A percentile compares a stretch with the other conserved stretches of the same genome.
Conservation (phyloP, 768 basidiomycete genomes). For the Serendipita indica region DNA sequence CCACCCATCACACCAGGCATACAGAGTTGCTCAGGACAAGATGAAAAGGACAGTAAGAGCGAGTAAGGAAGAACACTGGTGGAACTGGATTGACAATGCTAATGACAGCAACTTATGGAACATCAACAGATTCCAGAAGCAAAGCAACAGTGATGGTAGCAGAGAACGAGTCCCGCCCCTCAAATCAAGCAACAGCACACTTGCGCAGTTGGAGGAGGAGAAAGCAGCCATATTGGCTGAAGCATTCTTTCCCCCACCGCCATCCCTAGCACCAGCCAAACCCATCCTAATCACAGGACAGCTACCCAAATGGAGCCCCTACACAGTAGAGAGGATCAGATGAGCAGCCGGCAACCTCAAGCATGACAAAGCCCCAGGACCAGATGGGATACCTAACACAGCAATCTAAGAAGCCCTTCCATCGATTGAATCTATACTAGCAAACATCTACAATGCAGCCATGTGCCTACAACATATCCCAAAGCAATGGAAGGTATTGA, state of each 20-base stretch:
- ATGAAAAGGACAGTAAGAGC: neutral
- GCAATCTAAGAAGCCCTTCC: slow-evolving; percentile 21
- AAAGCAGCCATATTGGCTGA: neutral
- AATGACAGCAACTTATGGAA: neutral
- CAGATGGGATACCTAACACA: slow-evolving; percentile 23
- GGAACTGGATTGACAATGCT: neutral
- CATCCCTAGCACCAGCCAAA: neutral
- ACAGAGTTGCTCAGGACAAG: neutral
- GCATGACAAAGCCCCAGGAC: slow-evolving; percentile 18
- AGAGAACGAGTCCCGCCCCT: neutral
- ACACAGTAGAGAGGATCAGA: slow-evolving; percentile 13
- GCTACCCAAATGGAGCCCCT: slow-evolving; percentile 5
- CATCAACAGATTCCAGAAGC: neutral
- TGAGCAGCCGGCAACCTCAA: slow-evolving; percentile 10
- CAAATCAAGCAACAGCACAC: neutral
- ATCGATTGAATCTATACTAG: slow-evolving; percentile 19
- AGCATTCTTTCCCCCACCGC: neutral
- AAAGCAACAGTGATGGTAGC: neutral
- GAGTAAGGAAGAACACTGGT: neutral
- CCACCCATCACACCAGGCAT: neutral
- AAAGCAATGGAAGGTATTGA: slow-evolving; percentile 20
- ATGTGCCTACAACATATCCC: slow-evolving; percentile 22
- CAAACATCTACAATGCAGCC: slow-evolving; percentile 20
- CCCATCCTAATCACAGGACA: neutral
- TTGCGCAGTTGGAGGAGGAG: neutral